These are phyloP conservation scores for Coemansia sp. DNA, from an alignment of 192 early-diverging fungal genomes.

Conservation along the genomic window DNA sequence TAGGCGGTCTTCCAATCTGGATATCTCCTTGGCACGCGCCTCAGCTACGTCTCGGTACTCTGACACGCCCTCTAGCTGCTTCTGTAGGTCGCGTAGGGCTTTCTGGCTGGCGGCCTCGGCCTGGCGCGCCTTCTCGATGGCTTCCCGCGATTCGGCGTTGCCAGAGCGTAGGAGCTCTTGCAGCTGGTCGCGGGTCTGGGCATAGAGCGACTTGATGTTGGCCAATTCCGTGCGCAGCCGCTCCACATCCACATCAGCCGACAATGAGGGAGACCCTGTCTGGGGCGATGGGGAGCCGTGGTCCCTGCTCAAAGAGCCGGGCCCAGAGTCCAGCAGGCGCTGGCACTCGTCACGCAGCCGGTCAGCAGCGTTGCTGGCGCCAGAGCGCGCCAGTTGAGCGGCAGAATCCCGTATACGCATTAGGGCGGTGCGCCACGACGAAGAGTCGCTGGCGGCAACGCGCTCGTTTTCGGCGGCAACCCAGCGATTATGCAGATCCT, in stretches of 20 bases:
- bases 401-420: neutral
- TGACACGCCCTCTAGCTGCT: constrained; percentile 3
- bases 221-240: constrained; percentile 35
- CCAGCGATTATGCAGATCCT: constrained; percentile 39
- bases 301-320: neutral
- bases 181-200: constrained; percentile 52
- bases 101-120: constrained; percentile 7
- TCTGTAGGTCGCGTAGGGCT: constrained; percentile 4
- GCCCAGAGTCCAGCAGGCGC: neutral
- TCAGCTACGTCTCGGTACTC: constrained; percentile 8
- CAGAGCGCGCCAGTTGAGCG: neutral
- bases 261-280: neutral
- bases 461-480: constrained; percentile 48
- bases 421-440: neutral
- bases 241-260: neutral
- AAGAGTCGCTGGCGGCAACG: neutral
- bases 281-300: neutral
- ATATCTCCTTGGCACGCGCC: constrained; percentile 9
- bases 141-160: constrained; percentile 17
- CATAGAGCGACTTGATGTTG: constrained; percentile 49
- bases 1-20: constrained; percentile 4
- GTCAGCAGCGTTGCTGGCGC: neutral
- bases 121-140: constrained; percentile 9
- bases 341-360: neutral
- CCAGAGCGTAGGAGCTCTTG: constrained; percentile 34